Evolutionary conservation across 148 eudicot genomes (phyloP), one percentile per base, ranked within the genome.

Genomic region (Vaccinium myrtillus): DNA sequence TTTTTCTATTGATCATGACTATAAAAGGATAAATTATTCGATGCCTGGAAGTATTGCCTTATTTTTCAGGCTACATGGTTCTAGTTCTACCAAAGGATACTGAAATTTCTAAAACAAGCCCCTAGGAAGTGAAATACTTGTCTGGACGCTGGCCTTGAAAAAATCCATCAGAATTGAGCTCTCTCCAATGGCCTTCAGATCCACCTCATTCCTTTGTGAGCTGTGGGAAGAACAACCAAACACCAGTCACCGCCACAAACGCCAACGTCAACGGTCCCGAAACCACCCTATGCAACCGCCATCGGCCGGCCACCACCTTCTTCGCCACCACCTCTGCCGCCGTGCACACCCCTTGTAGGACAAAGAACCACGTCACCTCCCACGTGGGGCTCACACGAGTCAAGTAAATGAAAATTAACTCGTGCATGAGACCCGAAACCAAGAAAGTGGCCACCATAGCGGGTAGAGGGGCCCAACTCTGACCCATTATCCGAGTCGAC

Each of bases 381-480:
- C 92, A 90, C 55, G 96, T 91, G 16, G 96, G 94, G 13, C 51
- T 18, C 23, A 39, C 94, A n/a, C 89, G 90, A 0, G 94, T 84
- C 4, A 90, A 12, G 76, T 93, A 92, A 63, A 53, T 91, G 75
- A 48, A 92, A 9, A 93, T 81, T 8, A 87, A 0, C 84, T 93
- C 96, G 25, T 93, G 94, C 94, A 93, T 93, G 9, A 93, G 85
- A 18, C 96, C 96, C 0, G 94, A 91, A 21, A 90, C 92, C 49
- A 80, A 70, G 65, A 93, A 93, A 1, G 93, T 85, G 10, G 90
- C 91, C 3, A 91, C 12, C 50, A 81, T 73, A 0, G 82, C 91
- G 6, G 54, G 23, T 18, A 48, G 58, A 8, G 16, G 10, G 23
- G 82, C 87, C 88, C 81, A 80, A 78, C 65, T 84, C 15, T 55